Conservation (phyloP, 331 rosid species). For the Quercus phellos region DNA sequence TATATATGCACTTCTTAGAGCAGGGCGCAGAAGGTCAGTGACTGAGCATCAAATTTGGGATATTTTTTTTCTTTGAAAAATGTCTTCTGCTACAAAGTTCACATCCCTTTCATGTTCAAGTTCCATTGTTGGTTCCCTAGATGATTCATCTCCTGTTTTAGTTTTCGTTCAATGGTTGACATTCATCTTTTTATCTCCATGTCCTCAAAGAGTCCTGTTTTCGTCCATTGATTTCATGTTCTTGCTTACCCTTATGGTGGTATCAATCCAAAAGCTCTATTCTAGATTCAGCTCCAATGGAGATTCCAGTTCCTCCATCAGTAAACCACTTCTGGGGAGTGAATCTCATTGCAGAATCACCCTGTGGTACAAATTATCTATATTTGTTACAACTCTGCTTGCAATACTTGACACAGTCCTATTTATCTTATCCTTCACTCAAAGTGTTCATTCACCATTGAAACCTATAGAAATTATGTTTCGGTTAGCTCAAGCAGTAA, state of each 20-base stretch:
- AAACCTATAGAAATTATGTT: slow-evolving; percentile 44
- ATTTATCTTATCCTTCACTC: slow-evolving; percentile 38
- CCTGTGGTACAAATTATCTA: slow-evolving; percentile 47
- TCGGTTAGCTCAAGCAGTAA: slow-evolving; percentile 60
- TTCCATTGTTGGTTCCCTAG: slow-evolving; percentile 6
- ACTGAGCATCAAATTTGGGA: background rate
- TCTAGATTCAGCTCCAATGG: slow-evolving; percentile 39
- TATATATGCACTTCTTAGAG: background rate
- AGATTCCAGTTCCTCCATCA: background rate
- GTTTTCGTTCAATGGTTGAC: slow-evolving; percentile 51
- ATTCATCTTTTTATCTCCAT: slow-evolving; percentile 76
- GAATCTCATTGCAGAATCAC: slow-evolving; percentile 35
- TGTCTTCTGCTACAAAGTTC: slow-evolving; percentile 34
- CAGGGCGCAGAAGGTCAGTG: background rate
- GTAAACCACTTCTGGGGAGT: slow-evolving; percentile 28
- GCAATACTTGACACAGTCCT: slow-evolving; percentile 40
- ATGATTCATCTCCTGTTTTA: slow-evolving; percentile 23
- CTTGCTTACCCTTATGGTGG: slow-evolving; percentile 40
- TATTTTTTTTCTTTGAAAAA: background rate
- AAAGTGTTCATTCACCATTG: slow-evolving; percentile 36
- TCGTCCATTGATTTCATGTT: slow-evolving; percentile 51
- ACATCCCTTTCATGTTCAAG: slow-evolving; percentile 29
- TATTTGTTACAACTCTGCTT: slow-evolving; percentile 35
- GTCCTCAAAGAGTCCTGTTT: slow-evolving; percentile 72
- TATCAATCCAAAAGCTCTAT: slow-evolving; percentile 50